Base-by-base conservation (phyloP, 2,329 filamentous ascomycete species). In the Microsporum canis region DNA sequence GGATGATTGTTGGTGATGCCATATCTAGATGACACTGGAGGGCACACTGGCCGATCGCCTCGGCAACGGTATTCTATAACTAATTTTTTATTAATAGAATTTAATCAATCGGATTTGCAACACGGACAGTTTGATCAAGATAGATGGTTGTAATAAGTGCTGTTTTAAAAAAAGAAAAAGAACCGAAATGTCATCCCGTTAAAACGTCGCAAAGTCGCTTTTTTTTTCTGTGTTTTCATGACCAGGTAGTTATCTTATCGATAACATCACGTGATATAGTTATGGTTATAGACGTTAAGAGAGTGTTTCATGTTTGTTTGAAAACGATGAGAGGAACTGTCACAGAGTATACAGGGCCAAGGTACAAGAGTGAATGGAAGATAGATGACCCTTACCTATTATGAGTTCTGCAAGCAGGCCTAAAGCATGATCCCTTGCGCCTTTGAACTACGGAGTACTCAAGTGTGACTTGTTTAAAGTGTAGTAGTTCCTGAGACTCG, bases 1-100 rank as follows among this genome's bases (percentile, higher is more conserved):
- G 83, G 63, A 96, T 83, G 64, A 92, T 76, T n/a, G 79, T 75
- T 33, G 83, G 78, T 38, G 80, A 76, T 29, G 81, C 73, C 84
- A 88, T 88, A 53, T 70, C 51, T 56, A 17, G 53, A 27, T 38
- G 33, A 56, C 5, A 3, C 27, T 34, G 4, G 5, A 14, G 27
- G 2, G 12, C 14, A 29, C 51, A n/a, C 31, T 17, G 31, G 17
- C 51, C n/a, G 31, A 55, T 29, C 6, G 45, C 27, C 45, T 51
- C 27, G 27, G 45, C 45, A 51, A 51, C 23, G 27, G 23, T 31
- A 51, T 29, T 31, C 10, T 29, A 29, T 23, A 12, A 29, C 27
- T 51, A 12, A 29, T 3, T 12, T 3, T 12, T 27, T 31, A 29
- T 51, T 14, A 51, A 31, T 29, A 12, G 14, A 51, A 29, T n/a